These are phyloP conservation scores for Phenoliferia sp. DNA, from an alignment of 1,284 basidiomycete genomes.

Conservation along the genomic window DNA sequence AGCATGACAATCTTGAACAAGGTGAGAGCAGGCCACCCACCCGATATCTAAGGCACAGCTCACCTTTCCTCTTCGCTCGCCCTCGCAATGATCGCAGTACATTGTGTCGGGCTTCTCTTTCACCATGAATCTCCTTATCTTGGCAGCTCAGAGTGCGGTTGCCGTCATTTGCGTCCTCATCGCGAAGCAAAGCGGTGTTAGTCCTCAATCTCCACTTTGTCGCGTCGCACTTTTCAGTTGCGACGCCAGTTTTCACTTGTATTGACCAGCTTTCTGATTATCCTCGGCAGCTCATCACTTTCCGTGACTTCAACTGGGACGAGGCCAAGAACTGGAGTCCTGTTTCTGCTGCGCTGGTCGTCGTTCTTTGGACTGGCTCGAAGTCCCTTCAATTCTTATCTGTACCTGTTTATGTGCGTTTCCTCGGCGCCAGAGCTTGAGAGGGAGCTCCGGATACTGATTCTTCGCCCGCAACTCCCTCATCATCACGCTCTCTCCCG, in stretches of 20 bases:
- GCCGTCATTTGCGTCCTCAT: slow-evolving; percentile 70
- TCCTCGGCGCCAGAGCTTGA: not conserved
- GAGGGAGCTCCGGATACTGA: too few relatives aligned
- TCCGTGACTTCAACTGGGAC: slow-evolving; percentile 74
- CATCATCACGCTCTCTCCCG: not conserved
- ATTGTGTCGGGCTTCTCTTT: slow-evolving; percentile 91
- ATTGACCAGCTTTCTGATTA: not conserved
- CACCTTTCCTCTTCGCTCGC: not conserved
- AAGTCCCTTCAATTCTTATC: slow-evolving; percentile 92
- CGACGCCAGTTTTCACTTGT: not conserved
- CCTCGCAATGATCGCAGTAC: slow-evolving; percentile 53
- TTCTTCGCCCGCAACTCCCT: too few relatives aligned
- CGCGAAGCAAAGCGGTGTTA: slow-evolving; percentile 65
- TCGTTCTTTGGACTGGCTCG: slow-evolving; percentile 96
- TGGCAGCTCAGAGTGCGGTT: slow-evolving; percentile 76
- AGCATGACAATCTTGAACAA: slow-evolving; percentile 98
- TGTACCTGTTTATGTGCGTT: slow-evolving; percentile 76
- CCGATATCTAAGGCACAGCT: not conserved
- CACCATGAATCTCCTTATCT: slow-evolving; percentile 93
- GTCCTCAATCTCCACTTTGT: not conserved
- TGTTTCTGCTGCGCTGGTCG: slow-evolving; percentile 84
- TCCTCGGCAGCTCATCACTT: slow-evolving; percentile 60
- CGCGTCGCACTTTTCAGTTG: not conserved
- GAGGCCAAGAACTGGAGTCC: slow-evolving; percentile 94
- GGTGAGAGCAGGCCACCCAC: slow-evolving; percentile 48